Conservation (phyloP, 768 basidiomycete genomes). For the Lactifluus piperatus region DNA sequence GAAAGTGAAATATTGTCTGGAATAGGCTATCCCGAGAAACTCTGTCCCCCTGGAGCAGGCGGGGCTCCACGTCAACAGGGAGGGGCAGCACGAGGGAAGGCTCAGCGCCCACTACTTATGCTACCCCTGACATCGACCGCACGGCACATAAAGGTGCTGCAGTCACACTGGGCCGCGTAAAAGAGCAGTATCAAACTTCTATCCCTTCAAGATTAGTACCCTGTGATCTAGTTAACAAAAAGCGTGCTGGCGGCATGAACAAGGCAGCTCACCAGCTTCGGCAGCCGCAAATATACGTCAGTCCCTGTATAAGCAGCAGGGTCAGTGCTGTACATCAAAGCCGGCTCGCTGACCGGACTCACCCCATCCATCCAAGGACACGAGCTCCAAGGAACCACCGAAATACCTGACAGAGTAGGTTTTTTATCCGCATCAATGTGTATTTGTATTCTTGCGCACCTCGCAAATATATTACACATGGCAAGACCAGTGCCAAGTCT, state of each 20-base stretch:
- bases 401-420: conserved; percentile 48
- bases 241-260: neutral
- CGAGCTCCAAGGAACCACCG: conserved; percentile 69
- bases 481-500: conserved; percentile 77
- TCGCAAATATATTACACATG: conserved; percentile 85
- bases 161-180: neutral
- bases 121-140: neutral
- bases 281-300: conserved; percentile 73
- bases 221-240: conserved; percentile 29
- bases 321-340: neutral
- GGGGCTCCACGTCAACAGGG: neutral
- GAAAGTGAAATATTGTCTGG: neutral
- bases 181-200: conserved; percentile 45
- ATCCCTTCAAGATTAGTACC: conserved; percentile 83
- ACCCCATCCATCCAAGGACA: conserved; percentile 83
- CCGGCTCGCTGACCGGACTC: conserved; percentile 23
- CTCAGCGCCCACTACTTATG: neutral
- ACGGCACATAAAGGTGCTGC: neutral
- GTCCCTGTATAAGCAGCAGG: conserved; percentile 42
- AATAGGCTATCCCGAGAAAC: neutral
- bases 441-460: conserved; percentile 33
- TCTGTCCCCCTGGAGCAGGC: neutral
- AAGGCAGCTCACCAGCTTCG: conserved; percentile 54
- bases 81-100: neutral
- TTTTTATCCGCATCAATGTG: neutral